Base-by-base conservation (phyloP, 257 asterid species). In the Nyctanthes arbortristis region DNA sequence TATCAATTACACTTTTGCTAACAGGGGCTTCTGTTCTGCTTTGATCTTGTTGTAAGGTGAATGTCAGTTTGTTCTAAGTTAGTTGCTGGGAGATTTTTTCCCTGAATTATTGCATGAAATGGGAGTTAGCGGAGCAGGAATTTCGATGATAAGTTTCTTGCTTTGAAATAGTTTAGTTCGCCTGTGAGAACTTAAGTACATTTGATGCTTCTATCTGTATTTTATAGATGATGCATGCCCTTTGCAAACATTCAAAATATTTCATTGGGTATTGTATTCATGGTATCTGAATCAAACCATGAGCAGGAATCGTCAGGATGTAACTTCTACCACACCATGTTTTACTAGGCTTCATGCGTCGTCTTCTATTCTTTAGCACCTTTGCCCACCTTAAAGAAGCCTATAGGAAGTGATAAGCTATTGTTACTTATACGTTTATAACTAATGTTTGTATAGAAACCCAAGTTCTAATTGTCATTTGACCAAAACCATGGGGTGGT, bases 151-250 rank as follows among this genome's bases (percentile, higher is more conserved):
- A 35, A 60, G 20, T 61, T 52, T 34, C 36, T 56, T 49, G 13
- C 49, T 31, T 49, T 75, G 58, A 63, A 25, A 29, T 70, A 59
- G 55, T 79, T 67, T 7, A 18, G 45, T 34, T 47, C 18, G 3
- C 63, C 45, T 27, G 27, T 61, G 74, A 35, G 67, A 31, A 61
- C 52, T 30, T 62, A 56, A 31, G 69, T 55, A 33, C 34, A 30
- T 55, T n/a, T n/a, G 61, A 18, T 34, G 24, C 20, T 63, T 30
- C 30, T 35, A 11, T 52, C 28, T 47, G 22, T n/a, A 43, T 27
- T 56, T n/a, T 5, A 40, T 67, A 45, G 27, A 28, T n/a, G 7
- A 25, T 20, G 9, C 27, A 28, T 27, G 2, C 35, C 7, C 14
- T 22, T 45, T 34, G 70, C 36, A 24, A 35, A 61, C 59, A 37